A percentile compares a stretch with the other conserved stretches of the same genome.
These are phyloP conservation scores for Persicaria tinctoria DNA, from an alignment of 148 eudicot genomes.

Conservation along the genomic window DNA sequence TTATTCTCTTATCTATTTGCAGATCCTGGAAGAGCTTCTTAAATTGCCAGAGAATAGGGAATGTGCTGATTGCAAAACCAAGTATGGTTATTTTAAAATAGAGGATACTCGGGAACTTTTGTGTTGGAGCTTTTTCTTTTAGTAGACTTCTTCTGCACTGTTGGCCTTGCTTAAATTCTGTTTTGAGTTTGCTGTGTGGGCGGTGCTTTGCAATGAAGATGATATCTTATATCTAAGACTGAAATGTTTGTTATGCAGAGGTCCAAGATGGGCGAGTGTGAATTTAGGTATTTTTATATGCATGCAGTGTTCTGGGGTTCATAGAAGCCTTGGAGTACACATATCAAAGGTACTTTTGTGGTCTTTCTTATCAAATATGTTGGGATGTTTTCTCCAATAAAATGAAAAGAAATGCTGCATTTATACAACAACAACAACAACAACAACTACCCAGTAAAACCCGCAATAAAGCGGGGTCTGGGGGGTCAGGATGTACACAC, in stretches of 20 bases:
- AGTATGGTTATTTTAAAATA: conserved; percentile 26
- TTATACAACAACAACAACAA: no score
- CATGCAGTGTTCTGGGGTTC: conserved; percentile 69
- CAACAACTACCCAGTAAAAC: no score
- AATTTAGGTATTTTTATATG: conserved; percentile 75
- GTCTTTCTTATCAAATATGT: neutral
- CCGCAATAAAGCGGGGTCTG: no score
- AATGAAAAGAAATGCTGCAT: neutral
- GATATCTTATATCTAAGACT: neutral
- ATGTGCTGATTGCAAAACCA: conserved; percentile 80
- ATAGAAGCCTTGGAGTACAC: conserved; percentile 74
- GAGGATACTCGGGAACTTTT: neutral
- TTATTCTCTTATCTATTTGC: conserved; percentile 17
- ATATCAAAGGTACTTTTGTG: conserved; percentile 54
- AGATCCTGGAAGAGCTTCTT: conserved; percentile 69
- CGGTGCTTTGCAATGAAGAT: neutral
- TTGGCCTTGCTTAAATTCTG: neutral
- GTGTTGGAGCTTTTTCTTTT: neutral
- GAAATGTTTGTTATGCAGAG: conserved; percentile 29
- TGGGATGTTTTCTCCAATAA: neutral
- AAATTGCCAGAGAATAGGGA: conserved; percentile 67
- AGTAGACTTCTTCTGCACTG: neutral
- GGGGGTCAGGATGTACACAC: no score
- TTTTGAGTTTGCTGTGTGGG: neutral
- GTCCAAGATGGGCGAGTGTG: conserved; percentile 86